Base-by-base conservation (phyloP, 1,284 basidiomycete genomes). In the Ganoderma leucocontextum region DNA sequence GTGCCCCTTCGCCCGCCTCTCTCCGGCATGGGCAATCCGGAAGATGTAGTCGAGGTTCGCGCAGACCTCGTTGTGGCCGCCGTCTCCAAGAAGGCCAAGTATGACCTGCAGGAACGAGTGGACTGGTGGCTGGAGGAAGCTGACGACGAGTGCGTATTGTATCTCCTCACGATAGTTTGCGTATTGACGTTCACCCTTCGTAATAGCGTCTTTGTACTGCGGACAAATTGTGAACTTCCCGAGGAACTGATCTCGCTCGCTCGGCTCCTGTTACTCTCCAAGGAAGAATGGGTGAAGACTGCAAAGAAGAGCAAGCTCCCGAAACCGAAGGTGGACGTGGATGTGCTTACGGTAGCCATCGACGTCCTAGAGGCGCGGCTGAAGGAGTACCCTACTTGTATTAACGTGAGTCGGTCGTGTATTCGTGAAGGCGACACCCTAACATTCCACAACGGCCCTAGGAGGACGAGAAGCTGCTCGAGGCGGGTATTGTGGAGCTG, bases 71-170 rank as follows among this genome's bases (percentile, higher is more conserved):
- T 95, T 4, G 86, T 97, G 6, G 81, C 86, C 4, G 80, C 83
- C 19, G 81, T 88, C 3, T 74, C 76, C 41, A 75, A 79, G 62
- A 73, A 65, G 57, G 70, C 65, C 63, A 79, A 70, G 69, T 78
- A 60, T 29, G 72, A 75, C 68, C 67, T 74, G 55, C 82, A 85
- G 67, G 88, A 89, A 69, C 85, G 95, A 22, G 91, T 97, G 10
- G 94, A 97, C 71, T 96, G 93, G 89, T 96, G 95, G 93, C 82
- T 97, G 9, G 95, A 97, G 72, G 89, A 92, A 77, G 94, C 93
- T 2, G 91, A 93, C 22, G 96, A 97, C 72, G 96, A 98, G 96
- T 97, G 76, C 77, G 93, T 86, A 47, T 44, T 44, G 60, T 57
- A 58, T 67, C n/a, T 58, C 70, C 61, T 12, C 42, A 41, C 73